phyloP scores from a whole-genome alignment of 306 rosid genomes.

The Dryas drummondii region DNA sequence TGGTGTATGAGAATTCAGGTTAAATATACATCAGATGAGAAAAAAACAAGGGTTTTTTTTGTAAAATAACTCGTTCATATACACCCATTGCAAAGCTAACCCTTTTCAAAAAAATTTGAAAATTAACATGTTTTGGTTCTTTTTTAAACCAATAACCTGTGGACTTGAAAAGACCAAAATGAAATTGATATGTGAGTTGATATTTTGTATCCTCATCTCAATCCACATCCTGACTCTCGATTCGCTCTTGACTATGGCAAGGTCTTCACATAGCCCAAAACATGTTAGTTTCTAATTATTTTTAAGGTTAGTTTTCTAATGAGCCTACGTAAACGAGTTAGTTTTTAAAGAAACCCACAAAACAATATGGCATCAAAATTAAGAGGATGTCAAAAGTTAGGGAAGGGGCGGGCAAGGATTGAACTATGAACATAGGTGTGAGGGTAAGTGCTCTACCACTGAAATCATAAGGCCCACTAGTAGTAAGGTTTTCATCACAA shows the following conservation, averaged over 20 bases:
- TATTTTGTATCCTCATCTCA: neutral
- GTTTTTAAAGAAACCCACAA: neutral
- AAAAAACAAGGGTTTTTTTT: neutral
- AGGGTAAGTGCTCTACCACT: neutral
- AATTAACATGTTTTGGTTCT: neutral
- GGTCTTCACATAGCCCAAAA: neutral
- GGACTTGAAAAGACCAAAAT: neutral
- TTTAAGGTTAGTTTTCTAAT: neutral
- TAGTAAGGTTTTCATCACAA: neutral
- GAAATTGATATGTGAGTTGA: neutral
- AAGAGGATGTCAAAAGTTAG: neutral
- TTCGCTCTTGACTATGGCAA: neutral
- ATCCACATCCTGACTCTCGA: neutral
- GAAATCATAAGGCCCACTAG: neutral
- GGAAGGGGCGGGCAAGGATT: neutral
- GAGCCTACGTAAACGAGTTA: neutral
- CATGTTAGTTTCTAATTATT: neutral
- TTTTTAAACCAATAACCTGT: neutral
- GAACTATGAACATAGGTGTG: neutral
- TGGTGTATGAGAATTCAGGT: too few relatives aligned
- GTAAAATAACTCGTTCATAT: neutral
- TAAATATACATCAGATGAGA: neutral
- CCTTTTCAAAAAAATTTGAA: neutral
- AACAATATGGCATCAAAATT: neutral
- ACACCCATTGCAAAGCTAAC: neutral